Percentiles rank a stretch among this genome's conserved stretches.
phyloP scores from a whole-genome alignment of 495 filamentous ascomycete genomes.

The Penicillium longicatenatum region DNA sequence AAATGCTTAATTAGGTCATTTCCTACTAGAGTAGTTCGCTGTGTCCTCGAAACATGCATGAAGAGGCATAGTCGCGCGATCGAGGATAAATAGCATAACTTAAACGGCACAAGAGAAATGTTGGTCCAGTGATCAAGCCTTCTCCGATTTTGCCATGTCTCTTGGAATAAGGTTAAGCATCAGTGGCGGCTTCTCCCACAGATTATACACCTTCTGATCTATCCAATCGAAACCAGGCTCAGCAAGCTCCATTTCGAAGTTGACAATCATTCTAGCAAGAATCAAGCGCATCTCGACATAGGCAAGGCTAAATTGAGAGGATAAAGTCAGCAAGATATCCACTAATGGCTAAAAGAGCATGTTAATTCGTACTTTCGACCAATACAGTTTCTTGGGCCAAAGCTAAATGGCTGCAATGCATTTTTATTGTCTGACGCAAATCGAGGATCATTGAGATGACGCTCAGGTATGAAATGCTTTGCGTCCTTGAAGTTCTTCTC shows the following conservation, averaged over 20 bases:
- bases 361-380: slow-evolving; percentile 29
- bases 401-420: slow-evolving; percentile 20
- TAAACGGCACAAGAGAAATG: too few relatives aligned
- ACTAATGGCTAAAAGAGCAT: neutral
- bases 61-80: too few relatives aligned
- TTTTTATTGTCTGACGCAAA: slow-evolving; percentile 38
- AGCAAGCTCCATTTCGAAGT: slow-evolving; percentile 42
- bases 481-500: slow-evolving; percentile 45
- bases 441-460: slow-evolving; percentile 37
- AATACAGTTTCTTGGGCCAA: slow-evolving; percentile 60
- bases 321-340: neutral
- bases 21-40: too few relatives aligned
- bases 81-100: too few relatives aligned
- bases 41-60: too few relatives aligned
- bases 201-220: slow-evolving; percentile 33
- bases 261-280: slow-evolving; percentile 41
- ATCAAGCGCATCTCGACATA: slow-evolving; percentile 49
- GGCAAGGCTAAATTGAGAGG: slow-evolving; percentile 31
- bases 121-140: neutral
- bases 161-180: slow-evolving; percentile 32
- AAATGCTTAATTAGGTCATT: too few relatives aligned
- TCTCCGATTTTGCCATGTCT: neutral
- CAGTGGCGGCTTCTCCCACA: slow-evolving; percentile 46
- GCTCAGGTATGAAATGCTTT: slow-evolving; percentile 50
- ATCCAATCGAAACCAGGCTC: slow-evolving; percentile 32